phyloP scores from a whole-genome alignment of 164 flowering plant species.

The Nelumbo lutea region DNA sequence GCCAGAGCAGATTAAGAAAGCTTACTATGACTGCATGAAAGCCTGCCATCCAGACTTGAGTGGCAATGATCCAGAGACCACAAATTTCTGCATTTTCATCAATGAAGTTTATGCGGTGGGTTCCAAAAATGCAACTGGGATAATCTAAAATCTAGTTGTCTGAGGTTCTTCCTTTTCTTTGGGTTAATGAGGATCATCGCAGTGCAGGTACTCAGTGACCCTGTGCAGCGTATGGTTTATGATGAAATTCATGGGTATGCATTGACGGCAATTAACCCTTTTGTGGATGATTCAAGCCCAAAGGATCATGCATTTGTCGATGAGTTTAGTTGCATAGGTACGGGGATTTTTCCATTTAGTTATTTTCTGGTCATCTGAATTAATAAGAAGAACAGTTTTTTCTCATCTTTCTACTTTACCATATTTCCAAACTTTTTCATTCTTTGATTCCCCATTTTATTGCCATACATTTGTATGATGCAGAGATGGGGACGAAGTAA shows the following conservation, averaged over 20 bases:
- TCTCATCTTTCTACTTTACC: not conserved
- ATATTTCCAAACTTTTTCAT: too few relatives aligned
- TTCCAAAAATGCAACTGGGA: not conserved
- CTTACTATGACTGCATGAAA: constrained; percentile 93
- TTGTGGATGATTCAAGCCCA: constrained; percentile 62
- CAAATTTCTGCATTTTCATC: constrained; percentile 91
- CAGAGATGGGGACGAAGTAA: not conserved
- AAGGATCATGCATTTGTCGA: constrained; percentile 91
- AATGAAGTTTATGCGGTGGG: constrained; percentile 84
- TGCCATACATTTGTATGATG: not conserved
- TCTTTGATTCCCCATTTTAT: not conserved
- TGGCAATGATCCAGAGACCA: constrained; percentile 78
- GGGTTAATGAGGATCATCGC: constrained; percentile 5
- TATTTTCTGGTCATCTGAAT: not conserved
- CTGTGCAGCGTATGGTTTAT: constrained; percentile 86
- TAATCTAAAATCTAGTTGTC: not conserved
- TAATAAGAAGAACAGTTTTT: not conserved
- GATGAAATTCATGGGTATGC: constrained; percentile 96
- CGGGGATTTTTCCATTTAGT: constrained; percentile 1
- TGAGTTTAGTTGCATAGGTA: constrained; percentile 98
- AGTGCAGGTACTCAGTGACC: constrained; percentile 88
- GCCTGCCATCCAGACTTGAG: constrained; percentile 95
- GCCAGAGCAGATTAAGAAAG: constrained; percentile 79
- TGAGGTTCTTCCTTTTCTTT: not conserved
- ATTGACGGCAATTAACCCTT: constrained; percentile 78